Conservation (phyloP, 2,329 filamentous ascomycete species). For the Phoma herbarum region DNA sequence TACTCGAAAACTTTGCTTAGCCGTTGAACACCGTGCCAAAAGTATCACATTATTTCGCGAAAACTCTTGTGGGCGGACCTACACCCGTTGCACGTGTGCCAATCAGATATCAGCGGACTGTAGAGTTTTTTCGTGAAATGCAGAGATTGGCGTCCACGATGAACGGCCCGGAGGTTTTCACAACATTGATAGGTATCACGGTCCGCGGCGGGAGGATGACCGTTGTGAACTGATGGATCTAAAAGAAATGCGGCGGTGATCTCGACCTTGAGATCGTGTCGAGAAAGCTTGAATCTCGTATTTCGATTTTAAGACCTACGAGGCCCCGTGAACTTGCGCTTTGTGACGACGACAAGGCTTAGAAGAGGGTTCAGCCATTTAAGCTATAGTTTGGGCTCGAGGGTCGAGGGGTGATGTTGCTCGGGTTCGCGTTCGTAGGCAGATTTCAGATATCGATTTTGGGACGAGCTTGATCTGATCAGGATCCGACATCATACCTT, state of each 20-base stretch:
- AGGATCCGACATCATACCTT: not conserved
- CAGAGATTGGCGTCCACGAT: not conserved
- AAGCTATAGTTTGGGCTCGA: not conserved
- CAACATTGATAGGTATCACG: not conserved
- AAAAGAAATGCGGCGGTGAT: not conserved
- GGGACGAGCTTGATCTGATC: not conserved
- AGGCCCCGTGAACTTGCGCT: not conserved
- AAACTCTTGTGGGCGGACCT: not conserved
- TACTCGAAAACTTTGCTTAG: not conserved
- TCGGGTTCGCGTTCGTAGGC: not conserved
- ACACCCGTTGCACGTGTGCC: not conserved
- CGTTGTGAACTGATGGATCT: not conserved
- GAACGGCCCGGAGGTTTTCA: not conserved
- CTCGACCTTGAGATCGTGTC: constrained; percentile 2
- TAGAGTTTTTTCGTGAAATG: not conserved
- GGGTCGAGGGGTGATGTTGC: not conserved
- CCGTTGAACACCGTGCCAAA: not conserved
- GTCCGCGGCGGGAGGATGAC: constrained; percentile 8
- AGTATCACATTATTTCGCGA: not conserved
- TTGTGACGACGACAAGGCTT: not conserved
- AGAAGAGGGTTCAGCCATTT: not conserved
- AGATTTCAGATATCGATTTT: not conserved
- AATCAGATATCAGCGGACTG: constrained; percentile 2
- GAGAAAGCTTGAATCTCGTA: not conserved
- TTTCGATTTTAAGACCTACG: not conserved